Conservation (phyloP, 208 protist species). For the Trichomonas tenax region DNA sequence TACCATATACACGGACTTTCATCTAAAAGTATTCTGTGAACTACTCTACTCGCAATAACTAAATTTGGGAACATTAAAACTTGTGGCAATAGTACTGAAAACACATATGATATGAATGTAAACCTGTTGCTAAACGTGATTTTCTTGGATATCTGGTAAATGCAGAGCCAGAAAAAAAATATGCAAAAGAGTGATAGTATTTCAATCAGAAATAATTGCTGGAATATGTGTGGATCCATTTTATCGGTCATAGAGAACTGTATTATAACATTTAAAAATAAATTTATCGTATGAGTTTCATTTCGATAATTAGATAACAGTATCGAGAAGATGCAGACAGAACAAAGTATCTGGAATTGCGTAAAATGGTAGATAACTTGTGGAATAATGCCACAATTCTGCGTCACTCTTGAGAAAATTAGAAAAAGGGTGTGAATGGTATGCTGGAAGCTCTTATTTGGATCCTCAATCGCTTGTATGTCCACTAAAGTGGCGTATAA, state of each 20-base stretch:
- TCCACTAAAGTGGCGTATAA: background rate
- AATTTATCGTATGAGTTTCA: background rate
- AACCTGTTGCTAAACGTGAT: background rate
- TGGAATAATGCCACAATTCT: background rate
- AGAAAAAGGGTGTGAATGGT: background rate
- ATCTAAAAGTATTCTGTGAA: background rate
- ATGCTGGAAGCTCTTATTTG: background rate
- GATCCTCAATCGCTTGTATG: background rate
- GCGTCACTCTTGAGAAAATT: background rate
- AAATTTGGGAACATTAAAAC: background rate
- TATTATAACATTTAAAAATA: background rate
- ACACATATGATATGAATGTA: background rate
- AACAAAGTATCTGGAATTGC: background rate
- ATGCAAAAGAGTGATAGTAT: background rate
- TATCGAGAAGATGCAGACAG: background rate
- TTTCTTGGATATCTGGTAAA: background rate
- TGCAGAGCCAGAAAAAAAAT: background rate
- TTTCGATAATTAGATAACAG: background rate
- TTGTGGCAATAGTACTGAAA: background rate
- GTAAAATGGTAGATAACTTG: background rate
- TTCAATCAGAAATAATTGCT: background rate
- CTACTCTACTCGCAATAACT: background rate
- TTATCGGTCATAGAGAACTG: background rate
- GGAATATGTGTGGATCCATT: background rate
- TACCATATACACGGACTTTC: background rate